phyloP scores from a whole-genome alignment of 1,284 basidiomycete genomes.

The Rhodotorula sp. region DNA sequence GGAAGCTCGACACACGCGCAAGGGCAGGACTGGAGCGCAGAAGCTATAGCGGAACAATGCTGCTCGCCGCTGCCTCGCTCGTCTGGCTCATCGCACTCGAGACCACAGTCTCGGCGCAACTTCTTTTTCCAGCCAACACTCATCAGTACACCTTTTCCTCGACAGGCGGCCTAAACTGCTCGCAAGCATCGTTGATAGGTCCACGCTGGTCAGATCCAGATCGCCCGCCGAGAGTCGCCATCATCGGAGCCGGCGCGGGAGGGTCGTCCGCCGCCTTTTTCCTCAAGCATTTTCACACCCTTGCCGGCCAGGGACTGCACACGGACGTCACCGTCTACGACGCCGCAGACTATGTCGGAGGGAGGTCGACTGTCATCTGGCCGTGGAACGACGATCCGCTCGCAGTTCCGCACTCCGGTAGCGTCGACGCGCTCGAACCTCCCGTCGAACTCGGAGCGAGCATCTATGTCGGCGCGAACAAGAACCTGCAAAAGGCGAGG shows the following conservation, averaged over 20 bases:
- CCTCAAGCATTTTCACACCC: slow-evolving; percentile 26
- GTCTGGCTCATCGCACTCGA: background rate
- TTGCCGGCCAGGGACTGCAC: slow-evolving; percentile 10
- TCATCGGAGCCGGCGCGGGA: slow-evolving; percentile 41
- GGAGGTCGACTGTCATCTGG: slow-evolving; percentile 40
- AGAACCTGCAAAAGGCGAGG: slow-evolving; percentile 55
- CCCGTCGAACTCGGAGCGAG: slow-evolving; percentile 80
- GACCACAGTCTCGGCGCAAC: slow-evolving; percentile 3
- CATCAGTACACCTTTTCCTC: slow-evolving; percentile 2
- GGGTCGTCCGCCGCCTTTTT: slow-evolving; percentile 43
- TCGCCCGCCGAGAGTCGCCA: slow-evolving; percentile 30
- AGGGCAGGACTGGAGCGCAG: background rate
- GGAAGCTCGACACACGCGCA: no score
- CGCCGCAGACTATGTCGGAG: slow-evolving; percentile 36
- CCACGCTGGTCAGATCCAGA: background rate
- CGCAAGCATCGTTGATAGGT: background rate
- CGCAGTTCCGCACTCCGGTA: background rate
- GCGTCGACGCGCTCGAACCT: slow-evolving; percentile 4
- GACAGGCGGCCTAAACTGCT: background rate
- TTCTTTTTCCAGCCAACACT: slow-evolving; percentile 23
- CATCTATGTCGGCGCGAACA: slow-evolving; percentile 66
- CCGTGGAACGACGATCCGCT: slow-evolving; percentile 36
- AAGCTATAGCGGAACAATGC: background rate
- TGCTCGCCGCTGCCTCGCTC: background rate
- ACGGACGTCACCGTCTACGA: slow-evolving; percentile 42